Conservation (phyloP, 2,329 filamentous ascomycete species). For the Aspergillus sp. region DNA sequence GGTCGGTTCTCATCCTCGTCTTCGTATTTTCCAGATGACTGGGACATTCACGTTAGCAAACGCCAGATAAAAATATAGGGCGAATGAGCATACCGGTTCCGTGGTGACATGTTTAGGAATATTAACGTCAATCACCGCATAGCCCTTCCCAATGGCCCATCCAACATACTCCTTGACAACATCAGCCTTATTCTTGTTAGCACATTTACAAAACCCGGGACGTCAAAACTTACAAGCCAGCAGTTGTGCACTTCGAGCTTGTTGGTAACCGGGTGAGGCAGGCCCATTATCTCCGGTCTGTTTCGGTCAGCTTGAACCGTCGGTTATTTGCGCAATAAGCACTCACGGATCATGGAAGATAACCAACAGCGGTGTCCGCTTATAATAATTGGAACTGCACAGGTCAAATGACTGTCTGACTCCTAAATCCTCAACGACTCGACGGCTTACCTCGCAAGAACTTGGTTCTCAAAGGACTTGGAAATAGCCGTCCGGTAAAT, state of each 20-base stretch:
- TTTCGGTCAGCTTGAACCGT: background rate
- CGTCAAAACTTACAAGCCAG: conserved; percentile 61
- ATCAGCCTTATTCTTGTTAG: conserved; percentile 58
- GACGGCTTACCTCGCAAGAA: conserved; percentile 61
- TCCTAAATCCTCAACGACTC: background rate
- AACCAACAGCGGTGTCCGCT: conserved; percentile 62
- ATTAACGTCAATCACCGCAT: conserved; percentile 85
- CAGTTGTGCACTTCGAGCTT: conserved; percentile 73
- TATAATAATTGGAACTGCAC: conserved; percentile 54
- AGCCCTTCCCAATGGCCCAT: conserved; percentile 69
- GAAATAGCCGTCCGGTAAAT: conserved; percentile 66
- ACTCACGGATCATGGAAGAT: conserved; percentile 86
- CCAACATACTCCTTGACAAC: conserved; percentile 70
- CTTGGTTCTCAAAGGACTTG: conserved; percentile 75
- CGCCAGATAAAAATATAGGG: background rate
- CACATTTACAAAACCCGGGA: conserved; percentile 9
- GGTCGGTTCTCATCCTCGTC: conserved; percentile 45
- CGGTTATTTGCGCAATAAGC: background rate
- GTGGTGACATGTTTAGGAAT: conserved; percentile 68
- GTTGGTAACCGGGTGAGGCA: conserved; percentile 62
- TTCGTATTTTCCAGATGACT: conserved; percentile 34
- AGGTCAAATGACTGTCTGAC: conserved; percentile 1
- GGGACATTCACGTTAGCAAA: conserved; percentile 24
- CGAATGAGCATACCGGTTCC: conserved; percentile 44
- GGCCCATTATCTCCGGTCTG: conserved; percentile 62